Evolutionary conservation across 345 rosid genomes (phyloP).

Genomic region (Hibiscus trionum): DNA sequence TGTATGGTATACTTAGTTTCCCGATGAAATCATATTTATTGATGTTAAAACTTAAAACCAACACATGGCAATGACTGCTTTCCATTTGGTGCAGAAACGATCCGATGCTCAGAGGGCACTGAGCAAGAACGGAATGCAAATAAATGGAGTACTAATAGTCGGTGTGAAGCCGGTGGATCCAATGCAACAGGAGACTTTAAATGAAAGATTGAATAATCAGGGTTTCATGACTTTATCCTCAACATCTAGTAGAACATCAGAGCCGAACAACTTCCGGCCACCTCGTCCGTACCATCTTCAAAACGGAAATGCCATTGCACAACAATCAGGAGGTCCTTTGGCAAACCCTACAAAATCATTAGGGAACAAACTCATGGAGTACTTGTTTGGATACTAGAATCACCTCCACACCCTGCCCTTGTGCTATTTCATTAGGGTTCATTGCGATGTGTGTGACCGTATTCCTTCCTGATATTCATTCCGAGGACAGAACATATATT

Average conservation of each 20-base stretch:
- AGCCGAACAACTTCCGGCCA: conserved; percentile 30
- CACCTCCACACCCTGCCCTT: not conserved
- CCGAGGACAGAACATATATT: not conserved
- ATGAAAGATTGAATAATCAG: conserved; percentile 63
- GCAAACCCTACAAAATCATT: conserved; percentile 83
- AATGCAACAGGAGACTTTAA: conserved; percentile 64
- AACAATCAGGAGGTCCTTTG: conserved; percentile 56
- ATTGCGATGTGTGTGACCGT: too few relatives aligned
- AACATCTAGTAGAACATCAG: conserved; percentile 39
- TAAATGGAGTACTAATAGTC: conserved; percentile 66
- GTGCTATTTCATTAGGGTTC: not conserved
- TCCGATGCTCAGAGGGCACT: conserved; percentile 92
- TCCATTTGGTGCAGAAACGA: conserved; percentile 45
- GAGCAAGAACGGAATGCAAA: conserved; percentile 77
- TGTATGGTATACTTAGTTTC: not conserved
- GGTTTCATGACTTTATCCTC: conserved; percentile 81
- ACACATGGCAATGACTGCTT: not conserved
- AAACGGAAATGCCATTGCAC: conserved; percentile 49
- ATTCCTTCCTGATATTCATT: not conserved
- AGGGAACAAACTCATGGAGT: conserved; percentile 72
- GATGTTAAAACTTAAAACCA: not conserved
- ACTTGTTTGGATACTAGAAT: conserved; percentile 60
- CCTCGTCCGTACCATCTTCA: conserved; percentile 53
- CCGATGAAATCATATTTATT: not conserved
- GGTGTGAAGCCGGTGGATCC: conserved; percentile 92